These are phyloP conservation scores for Rhizophora apiculata DNA, from an alignment of 345 rosid genomes.

Conservation along the genomic window DNA sequence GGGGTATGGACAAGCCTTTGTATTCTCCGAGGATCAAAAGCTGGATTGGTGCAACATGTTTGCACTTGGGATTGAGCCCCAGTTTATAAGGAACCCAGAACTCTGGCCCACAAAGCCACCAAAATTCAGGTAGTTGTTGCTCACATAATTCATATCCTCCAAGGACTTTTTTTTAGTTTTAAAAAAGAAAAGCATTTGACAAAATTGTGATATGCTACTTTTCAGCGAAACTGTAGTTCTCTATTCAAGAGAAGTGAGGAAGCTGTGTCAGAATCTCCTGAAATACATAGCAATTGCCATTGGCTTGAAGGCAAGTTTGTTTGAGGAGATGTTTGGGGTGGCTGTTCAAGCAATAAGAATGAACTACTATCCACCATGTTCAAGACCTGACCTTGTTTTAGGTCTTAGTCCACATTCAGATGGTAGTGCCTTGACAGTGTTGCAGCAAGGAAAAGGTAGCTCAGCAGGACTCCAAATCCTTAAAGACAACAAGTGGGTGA, in stretches of 20 bases:
- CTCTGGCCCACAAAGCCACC: slow-evolving; percentile 78
- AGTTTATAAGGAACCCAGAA: slow-evolving; percentile 60
- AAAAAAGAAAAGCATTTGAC: too few species aligned
- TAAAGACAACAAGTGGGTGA: slow-evolving; percentile 63
- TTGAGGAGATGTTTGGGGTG: slow-evolving; percentile 74
- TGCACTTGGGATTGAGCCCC: slow-evolving; percentile 88
- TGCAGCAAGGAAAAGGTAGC: slow-evolving; percentile 70
- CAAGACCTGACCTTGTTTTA: slow-evolving; percentile 90
- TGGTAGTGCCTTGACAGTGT: slow-evolving; percentile 92
- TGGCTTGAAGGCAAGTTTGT: slow-evolving; percentile 48
- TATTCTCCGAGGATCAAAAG: slow-evolving; percentile 90
- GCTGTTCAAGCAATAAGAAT: slow-evolving; percentile 94
- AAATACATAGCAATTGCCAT: slow-evolving; percentile 57
- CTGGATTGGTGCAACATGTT: slow-evolving; percentile 98
- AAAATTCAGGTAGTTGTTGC: slow-evolving; percentile 53
- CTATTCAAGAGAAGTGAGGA: slow-evolving; percentile 65
- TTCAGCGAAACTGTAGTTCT: slow-evolving; percentile 62
- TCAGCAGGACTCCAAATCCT: slow-evolving; percentile 82
- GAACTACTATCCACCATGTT: slow-evolving; percentile 95
- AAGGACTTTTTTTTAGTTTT: too few species aligned
- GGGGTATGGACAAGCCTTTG: slow-evolving; percentile 94
- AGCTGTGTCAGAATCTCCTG: slow-evolving; percentile 58
- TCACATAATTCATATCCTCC: too few species aligned
- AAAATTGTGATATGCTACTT: slow-evolving; percentile 1
- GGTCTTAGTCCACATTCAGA: slow-evolving; percentile 98